Evolutionary conservation across 225 moss, liverwort and hornwort species (phyloP).

Genomic region (Pseudoscleropodium purum): DNA sequence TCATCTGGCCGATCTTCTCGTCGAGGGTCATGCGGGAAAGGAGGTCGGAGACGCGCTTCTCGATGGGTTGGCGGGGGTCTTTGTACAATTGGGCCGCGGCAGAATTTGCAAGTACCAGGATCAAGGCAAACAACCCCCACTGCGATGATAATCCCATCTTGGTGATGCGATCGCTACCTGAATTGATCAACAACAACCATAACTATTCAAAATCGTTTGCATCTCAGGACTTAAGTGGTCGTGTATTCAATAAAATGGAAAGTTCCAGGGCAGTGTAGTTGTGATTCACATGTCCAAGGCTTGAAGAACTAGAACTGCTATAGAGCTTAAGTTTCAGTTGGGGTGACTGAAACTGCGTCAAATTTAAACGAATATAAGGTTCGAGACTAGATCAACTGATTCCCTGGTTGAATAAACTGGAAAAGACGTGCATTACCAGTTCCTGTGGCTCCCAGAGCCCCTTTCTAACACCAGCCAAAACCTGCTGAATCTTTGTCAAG

Average conservation of each 20-base stretch:
- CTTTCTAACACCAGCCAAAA: not conserved
- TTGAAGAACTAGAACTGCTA: not conserved
- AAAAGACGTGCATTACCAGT: not conserved
- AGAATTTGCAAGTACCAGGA: not conserved
- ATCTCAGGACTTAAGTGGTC: too few species aligned
- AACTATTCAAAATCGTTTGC: not conserved
- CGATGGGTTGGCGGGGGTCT: slow-evolving; percentile 37
- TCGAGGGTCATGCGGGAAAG: slow-evolving; percentile 58
- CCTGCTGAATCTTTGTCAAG: not conserved
- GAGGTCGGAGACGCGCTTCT: slow-evolving; percentile 45
- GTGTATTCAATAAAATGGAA: not conserved
- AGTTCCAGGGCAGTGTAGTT: too few species aligned
- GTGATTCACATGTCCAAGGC: not conserved
- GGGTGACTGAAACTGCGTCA: not conserved
- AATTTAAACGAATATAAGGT: not conserved
- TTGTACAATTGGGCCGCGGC: slow-evolving; percentile 28
- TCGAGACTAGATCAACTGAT: not conserved
- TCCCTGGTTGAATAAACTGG: not conserved
- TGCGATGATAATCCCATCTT: not conserved
- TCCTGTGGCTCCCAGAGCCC: not conserved
- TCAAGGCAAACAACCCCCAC: not conserved
- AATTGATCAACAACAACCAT: not conserved
- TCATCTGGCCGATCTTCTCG: slow-evolving; percentile 88
- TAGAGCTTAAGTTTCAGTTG: not conserved
- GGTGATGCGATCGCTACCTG: not conserved